phyloP scores from a whole-genome alignment of 2,329 filamentous ascomycete species.

The Pyrenophora teres region DNA sequence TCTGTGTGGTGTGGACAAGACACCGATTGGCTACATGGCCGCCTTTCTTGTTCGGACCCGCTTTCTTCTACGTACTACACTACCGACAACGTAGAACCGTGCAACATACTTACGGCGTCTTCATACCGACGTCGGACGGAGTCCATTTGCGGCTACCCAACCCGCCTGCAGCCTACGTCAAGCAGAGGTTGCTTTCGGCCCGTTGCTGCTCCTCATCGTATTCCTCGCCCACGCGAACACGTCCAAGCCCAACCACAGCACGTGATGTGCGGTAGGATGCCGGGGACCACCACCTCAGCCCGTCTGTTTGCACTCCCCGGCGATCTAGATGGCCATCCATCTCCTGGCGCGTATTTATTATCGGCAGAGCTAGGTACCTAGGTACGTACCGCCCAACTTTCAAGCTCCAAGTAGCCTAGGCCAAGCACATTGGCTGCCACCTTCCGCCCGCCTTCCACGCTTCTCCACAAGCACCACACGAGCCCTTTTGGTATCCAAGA shows the following conservation, averaged over 20 bases:
- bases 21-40: constrained; percentile 5
- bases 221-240: too few species aligned
- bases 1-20: constrained; percentile 1
- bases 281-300: too few species aligned
- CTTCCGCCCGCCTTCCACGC: not conserved
- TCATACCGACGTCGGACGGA: not conserved
- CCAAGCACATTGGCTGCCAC: constrained; percentile 1
- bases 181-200: constrained; percentile 1
- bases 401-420: not conserved
- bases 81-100: constrained; percentile 7
- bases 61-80: constrained; percentile 6
- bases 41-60: constrained; percentile 11
- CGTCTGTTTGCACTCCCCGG: too few species aligned
- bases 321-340: too few species aligned
- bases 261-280: too few species aligned
- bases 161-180: not conserved
- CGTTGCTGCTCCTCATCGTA: too few species aligned
- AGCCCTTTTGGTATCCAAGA: too few species aligned
- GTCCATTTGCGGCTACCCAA: constrained; percentile 1
- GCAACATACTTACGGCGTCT: constrained; percentile 4
- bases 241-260: too few species aligned
- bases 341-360: too few species aligned
- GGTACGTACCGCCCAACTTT: not conserved
- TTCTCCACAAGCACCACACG: constrained; percentile 6
- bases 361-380: not conserved